These are phyloP conservation scores for Annona squamosa DNA, from an alignment of 164 flowering plant genomes.

Conservation along the genomic window DNA sequence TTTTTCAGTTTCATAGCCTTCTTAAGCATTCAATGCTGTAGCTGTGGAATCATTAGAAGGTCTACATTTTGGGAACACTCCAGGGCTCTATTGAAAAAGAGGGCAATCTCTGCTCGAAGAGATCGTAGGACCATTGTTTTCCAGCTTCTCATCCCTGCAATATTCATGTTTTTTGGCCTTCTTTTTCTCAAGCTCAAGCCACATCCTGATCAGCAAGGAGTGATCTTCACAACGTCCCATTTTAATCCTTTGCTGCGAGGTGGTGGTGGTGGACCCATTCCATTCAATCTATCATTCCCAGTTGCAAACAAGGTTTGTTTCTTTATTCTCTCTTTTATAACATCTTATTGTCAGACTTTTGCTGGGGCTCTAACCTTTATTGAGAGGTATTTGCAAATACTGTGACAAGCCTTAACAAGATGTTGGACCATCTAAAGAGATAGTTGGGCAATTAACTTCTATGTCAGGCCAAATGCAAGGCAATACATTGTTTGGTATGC, in stretches of 20 bases:
- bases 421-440: background rate
- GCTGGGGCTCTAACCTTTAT: background rate
- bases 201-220: conserved; percentile 85
- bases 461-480: background rate
- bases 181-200: conserved; percentile 81
- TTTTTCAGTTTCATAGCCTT: conserved; percentile 47
- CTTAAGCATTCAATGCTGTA: conserved; percentile 50
- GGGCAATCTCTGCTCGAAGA: conserved; percentile 76
- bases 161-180: conserved; percentile 83
- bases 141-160: conserved; percentile 87
- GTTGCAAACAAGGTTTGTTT: conserved; percentile 55
- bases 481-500: background rate
- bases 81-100: conserved; percentile 75
- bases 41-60: conserved; percentile 44
- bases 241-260: conserved; percentile 90
- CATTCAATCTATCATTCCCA: conserved; percentile 68
- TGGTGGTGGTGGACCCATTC: conserved; percentile 96
- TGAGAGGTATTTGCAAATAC: no score
- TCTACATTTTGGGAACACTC: conserved; percentile 81
- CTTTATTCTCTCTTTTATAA: background rate
- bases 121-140: conserved; percentile 82
- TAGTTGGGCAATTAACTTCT: background rate
- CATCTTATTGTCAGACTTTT: background rate
- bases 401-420: background rate
- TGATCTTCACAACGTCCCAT: conserved; percentile 74